Percentiles rank a stretch among this genome's conserved stretches.
Conservation (phyloP, 495 filamentous ascomycete genomes). For the Hypomontagnella monticulosa region DNA sequence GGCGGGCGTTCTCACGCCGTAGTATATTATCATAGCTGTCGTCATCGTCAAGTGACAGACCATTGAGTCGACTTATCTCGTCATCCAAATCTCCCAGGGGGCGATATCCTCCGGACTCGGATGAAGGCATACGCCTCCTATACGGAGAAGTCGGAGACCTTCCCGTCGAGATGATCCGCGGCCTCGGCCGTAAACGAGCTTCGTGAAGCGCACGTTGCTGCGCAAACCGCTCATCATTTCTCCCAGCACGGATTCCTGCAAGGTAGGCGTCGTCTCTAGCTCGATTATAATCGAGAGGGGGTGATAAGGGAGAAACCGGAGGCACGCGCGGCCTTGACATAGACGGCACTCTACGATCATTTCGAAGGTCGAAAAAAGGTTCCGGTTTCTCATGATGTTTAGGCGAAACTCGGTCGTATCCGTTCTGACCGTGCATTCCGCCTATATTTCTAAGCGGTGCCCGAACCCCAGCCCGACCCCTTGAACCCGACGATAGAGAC, state of each 20-base stretch:
- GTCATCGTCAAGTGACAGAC: conserved; percentile 32
- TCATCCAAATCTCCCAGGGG: conserved; percentile 5
- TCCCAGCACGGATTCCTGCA: conserved; percentile 18
- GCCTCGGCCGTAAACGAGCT: conserved; percentile 7
- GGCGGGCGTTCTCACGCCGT: conserved; percentile 7
- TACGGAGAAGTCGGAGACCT: background rate
- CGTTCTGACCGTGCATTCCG: background rate
- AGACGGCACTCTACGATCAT: background rate
- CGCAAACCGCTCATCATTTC: conserved; percentile 11
- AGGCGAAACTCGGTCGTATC: background rate
- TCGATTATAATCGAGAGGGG: conserved; percentile 19
- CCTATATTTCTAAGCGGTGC: background rate
- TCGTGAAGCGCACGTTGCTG: conserved; percentile 18
- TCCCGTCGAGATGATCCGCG: conserved; percentile 10
- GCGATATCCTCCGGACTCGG: background rate
- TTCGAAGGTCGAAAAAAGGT: background rate
- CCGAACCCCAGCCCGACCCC: background rate
- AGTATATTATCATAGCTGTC: conserved; percentile 11
- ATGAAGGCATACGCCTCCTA: conserved; percentile 1
- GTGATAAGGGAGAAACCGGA: background rate
- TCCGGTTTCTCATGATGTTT: background rate
- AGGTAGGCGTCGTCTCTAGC: conserved; percentile 32
- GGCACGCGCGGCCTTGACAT: background rate
- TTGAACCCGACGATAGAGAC: conserved; percentile 11
- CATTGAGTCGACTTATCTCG: conserved; percentile 8